Base-by-base conservation (phyloP, 306 rosid species). In the Vigna unguiculata region DNA sequence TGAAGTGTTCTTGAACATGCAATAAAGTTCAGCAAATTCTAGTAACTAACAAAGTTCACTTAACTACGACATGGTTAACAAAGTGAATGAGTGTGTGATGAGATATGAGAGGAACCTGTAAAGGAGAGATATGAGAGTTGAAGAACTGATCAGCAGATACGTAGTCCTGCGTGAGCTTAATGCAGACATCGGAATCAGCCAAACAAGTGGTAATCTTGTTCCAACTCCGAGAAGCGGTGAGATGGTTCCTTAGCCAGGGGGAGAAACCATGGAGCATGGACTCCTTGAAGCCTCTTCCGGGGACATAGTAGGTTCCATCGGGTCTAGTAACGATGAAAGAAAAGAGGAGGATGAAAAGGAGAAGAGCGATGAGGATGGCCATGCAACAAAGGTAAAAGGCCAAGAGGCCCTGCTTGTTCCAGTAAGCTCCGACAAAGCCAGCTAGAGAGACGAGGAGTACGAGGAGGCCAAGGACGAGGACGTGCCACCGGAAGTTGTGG, bases 371-470 rank as follows among this genome's bases (percentile, higher is more conserved):
- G 70, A 93, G 93, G 15, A 84, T 43, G 8, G 91, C 93, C 97
- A 92, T 92, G 71, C 82, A 84, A 75, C 82, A 74, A 60, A 93
- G 93, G 87, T 90, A 90, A 15, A 93, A 72, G 16, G 91, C 94
- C 41, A 93, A 66, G 2, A 90, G 89, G 13, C 91, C 92, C 38
- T 82, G 89, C 43, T 77, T 88, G 80, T 86, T 87, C 87, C 91
- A 90, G 71, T 85, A 87, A 4, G 96, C 92, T 61, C 96, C 96
- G 22, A 87, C 82, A 68, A 89, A 93, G 70, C 97, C 92, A 24
- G 89, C 81, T 1, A 93, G 86, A 9, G 92, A 86, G 59, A 89
- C 92, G 4, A 89, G 59, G 64, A 93, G 87, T 54, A 89, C 49
- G 32, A 93, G 90, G 32, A 72, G 46, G 46, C 97, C 97, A 2